Evolutionary conservation across 371 early-diverging fungal species (phyloP).

Genomic region (Syncephalastrum sp.): DNA sequence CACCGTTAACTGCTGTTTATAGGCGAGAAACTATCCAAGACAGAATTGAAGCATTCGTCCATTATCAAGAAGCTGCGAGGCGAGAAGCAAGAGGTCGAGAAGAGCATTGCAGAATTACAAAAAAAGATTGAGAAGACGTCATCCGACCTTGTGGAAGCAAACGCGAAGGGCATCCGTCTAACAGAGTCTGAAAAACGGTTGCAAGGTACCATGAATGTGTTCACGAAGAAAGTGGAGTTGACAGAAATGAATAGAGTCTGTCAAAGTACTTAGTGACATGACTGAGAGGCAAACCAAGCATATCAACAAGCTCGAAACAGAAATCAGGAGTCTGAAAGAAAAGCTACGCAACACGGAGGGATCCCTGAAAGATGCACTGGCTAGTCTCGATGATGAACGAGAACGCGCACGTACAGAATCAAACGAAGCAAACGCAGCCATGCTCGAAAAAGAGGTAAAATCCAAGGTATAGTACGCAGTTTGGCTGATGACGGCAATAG

Average conservation of each 20-base stretch:
- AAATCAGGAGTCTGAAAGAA: conserved; percentile 8
- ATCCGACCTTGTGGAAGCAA: conserved; percentile 50
- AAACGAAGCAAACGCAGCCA: conserved; percentile 50
- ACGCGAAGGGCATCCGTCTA: conserved; percentile 47
- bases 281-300: conserved; percentile 69
- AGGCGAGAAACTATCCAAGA: conserved; percentile 81
- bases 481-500: neutral
- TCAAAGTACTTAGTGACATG: conserved; percentile 47
- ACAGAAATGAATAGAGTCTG: conserved; percentile 32
- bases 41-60: conserved; percentile 71
- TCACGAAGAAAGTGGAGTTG: neutral
- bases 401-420: conserved; percentile 44
- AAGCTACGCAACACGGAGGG: conserved; percentile 4
- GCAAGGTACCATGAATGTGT: conserved; percentile 32
- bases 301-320: conserved; percentile 32
- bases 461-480: neutral
- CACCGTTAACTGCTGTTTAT: neutral
- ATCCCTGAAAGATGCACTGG: conserved; percentile 18
- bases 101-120: conserved; percentile 51
- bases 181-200: conserved; percentile 57
- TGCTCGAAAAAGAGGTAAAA: conserved; percentile 55
- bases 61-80: conserved; percentile 72
- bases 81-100: conserved; percentile 67
- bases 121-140: conserved; percentile 60
- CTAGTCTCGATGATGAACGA: conserved; percentile 28